Evolutionary conservation across 352 stramenopile genomes (phyloP), one percentile per base, ranked within the genome.

Genomic region (Pythium coloratum): DNA sequence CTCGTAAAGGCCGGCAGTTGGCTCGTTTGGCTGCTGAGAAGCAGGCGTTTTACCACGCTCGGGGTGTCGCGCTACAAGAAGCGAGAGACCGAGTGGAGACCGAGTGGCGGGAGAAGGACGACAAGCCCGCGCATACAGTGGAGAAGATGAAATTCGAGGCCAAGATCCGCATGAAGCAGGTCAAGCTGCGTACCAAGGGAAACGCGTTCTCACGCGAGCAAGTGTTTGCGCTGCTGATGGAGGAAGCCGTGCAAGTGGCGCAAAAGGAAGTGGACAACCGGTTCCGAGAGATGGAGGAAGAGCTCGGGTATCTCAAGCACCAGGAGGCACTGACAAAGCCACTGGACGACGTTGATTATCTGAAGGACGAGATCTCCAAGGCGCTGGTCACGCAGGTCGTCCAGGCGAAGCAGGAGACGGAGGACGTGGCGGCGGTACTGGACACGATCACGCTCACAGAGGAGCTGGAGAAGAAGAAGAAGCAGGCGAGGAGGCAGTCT

Each of bases 71-170:
- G 10, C 63, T 97, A 6, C 66, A 90, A 55, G 85, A 93, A 57
- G 71, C 86, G 7, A 61, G 87, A 8, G 67, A 66, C 1, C 57
- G 49, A 13, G 64, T 97, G 1, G 79, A 94, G 66, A 73, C 59
- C 7, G 88, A 97, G 60, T 98, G 89, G 86, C 62, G 66, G 8
- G 73, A 78, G 36, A 89, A 88, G 59, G 89, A 97, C 26, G 76
- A 70, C 9, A 88, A 89, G 57, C 77, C 80, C 9, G 86, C 75
- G 3, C 84, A 89, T 44, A 89, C 73, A 33, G 77, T 97, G 12
- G 89, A 90, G 64, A 95, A 96, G 75, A 97, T 97, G 87, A 98
- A 97, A 60, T 97, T 97, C 63, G 91, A 98, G 64, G 91, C 91
- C 2, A 97, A 95, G 70, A 92, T 98, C 34, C 87, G 93, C 28